Conservation (phyloP, 768 basidiomycete genomes). For the Lactifluus pinguis region DNA sequence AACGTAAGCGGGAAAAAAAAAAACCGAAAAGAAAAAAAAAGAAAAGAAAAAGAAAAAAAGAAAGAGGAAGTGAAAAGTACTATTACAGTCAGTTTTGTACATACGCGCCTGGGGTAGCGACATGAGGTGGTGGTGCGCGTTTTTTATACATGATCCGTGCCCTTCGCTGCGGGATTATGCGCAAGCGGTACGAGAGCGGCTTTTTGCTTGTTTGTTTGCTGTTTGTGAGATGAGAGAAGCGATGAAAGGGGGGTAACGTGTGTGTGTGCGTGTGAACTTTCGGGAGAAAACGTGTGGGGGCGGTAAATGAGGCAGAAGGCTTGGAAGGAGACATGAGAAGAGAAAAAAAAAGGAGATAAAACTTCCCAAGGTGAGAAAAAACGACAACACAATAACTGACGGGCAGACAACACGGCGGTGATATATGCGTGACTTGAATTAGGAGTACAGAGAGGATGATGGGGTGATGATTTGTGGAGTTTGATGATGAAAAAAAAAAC, state of each 20-base stretch:
- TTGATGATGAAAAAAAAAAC: constrained; percentile 2
- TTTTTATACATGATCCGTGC: constrained; percentile 10
- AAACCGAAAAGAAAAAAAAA: too few relatives aligned
- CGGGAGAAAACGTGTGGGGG: constrained; percentile 11
- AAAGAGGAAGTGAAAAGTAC: background rate
- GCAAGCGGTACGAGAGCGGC: constrained; percentile 8
- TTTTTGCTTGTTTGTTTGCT: background rate
- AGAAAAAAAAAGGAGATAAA: background rate
- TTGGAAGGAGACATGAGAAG: too few relatives aligned
- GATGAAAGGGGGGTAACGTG: too few relatives aligned
- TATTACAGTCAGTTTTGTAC: background rate
- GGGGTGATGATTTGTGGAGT: background rate
- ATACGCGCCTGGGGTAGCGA: background rate
- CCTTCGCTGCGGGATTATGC: background rate
- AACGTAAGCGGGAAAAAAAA: background rate
- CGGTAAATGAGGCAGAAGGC: too few relatives aligned
- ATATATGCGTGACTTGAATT: background rate
- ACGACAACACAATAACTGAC: background rate
- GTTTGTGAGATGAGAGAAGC: too few relatives aligned
- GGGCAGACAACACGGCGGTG: background rate
- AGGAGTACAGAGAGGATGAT: background rate
- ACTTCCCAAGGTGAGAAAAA: background rate
- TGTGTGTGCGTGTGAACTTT: background rate
- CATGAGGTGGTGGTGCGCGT: background rate
- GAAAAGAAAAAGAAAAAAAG: background rate